These are phyloP conservation scores for Eucalyptus urophylla DNA, from an alignment of 345 rosid genomes.

Conservation along the genomic window DNA sequence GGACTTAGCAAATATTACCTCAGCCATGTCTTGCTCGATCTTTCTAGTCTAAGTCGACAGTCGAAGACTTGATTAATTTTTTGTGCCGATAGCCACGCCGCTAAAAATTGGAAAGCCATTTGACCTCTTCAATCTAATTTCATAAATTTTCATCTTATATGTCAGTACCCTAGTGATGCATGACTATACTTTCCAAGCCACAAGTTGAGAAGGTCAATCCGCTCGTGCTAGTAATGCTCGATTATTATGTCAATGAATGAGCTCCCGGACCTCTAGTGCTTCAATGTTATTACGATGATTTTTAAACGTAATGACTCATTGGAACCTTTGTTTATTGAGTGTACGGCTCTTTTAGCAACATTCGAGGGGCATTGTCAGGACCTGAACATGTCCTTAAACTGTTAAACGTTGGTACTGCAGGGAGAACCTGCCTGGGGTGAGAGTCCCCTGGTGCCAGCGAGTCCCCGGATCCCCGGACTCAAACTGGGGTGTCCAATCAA, in stretches of 20 bases:
- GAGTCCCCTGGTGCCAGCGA: no score
- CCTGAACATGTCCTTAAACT: no score
- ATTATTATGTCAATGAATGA: background rate
- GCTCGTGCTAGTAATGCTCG: background rate
- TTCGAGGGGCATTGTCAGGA: background rate
- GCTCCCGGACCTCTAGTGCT: background rate
- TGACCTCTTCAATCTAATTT: background rate
- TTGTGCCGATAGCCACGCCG: background rate
- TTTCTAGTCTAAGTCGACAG: background rate
- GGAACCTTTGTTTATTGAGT: background rate
- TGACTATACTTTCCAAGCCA: background rate
- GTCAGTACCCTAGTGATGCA: background rate
- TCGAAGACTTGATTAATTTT: background rate
- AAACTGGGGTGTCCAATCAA: no score
- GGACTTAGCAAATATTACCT: background rate
- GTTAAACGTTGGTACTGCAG: no score
- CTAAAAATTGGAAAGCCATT: background rate
- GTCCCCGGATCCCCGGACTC: no score
- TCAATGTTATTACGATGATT: background rate
- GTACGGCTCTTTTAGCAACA: background rate
- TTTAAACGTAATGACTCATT: background rate
- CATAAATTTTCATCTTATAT: background rate
- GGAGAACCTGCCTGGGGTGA: no score
- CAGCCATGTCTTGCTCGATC: background rate
- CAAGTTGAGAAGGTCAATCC: background rate